phyloP scores from a whole-genome alignment of 345 rosid genomes.

The Cochlearia excelsa region DNA sequence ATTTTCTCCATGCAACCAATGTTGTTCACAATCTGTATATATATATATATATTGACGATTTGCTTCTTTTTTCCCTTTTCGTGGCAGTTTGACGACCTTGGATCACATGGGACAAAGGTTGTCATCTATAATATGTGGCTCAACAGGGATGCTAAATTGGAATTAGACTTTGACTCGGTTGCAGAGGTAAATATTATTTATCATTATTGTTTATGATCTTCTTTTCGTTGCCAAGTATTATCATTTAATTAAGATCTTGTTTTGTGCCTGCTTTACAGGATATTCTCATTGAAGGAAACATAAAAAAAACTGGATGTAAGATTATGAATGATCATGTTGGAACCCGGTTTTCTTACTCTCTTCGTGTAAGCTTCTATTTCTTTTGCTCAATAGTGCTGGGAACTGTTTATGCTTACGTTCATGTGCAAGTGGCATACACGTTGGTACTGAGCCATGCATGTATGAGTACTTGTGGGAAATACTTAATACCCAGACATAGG shows the following conservation, averaged over 20 bases:
- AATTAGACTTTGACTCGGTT: conserved; percentile 73
- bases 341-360: conserved; percentile 59
- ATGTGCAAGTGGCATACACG: conserved; percentile 16
- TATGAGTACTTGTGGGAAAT: conserved; percentile 10
- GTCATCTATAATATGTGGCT: conserved; percentile 85
- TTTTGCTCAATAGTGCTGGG: conserved; percentile 3
- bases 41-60: not conserved
- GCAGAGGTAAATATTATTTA: conserved; percentile 49
- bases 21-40: conserved; percentile 23
- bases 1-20: conserved; percentile 1
- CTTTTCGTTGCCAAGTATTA: conserved; percentile 9
- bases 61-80: conserved; percentile 1
- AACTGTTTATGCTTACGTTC: conserved; percentile 18
- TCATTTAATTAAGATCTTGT: conserved; percentile 21
- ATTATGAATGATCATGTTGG: conserved; percentile 65
- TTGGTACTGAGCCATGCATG: conserved; percentile 2
- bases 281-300: conserved; percentile 69
- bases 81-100: conserved; percentile 78
- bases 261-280: conserved; percentile 46
- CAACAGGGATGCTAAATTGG: conserved; percentile 56
- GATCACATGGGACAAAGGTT: conserved; percentile 82
- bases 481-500: conserved; percentile 7
- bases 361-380: conserved; percentile 64
- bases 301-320: conserved; percentile 49
- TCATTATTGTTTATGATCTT: conserved; percentile 19